phyloP scores from a whole-genome alignment of 2,329 filamentous ascomycete genomes.

The Botryotinia narcissicola region DNA sequence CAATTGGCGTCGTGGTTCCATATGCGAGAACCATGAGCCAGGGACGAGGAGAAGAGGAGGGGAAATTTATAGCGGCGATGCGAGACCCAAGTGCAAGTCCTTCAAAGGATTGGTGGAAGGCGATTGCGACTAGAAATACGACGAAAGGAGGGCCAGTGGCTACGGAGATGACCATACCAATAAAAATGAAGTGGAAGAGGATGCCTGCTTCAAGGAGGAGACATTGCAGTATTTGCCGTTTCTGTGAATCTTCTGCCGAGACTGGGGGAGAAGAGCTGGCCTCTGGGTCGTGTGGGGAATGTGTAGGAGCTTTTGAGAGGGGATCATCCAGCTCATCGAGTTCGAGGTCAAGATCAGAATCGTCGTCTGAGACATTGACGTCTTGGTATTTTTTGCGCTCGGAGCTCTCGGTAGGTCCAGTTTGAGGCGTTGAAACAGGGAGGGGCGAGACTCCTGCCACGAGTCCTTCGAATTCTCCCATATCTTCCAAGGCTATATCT shows the following conservation, averaged over 20 bases:
- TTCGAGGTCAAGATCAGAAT: constrained; percentile 58
- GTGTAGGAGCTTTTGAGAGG: background rate
- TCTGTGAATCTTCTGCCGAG: constrained; percentile 53
- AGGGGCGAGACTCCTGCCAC: constrained; percentile 59
- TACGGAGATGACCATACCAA: constrained; percentile 82
- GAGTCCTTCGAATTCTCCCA: constrained; percentile 53
- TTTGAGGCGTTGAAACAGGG: constrained; percentile 51
- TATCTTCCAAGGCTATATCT: constrained; percentile 51
- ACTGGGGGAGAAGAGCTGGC: constrained; percentile 35
- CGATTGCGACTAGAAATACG: constrained; percentile 76
- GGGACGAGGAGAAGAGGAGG: constrained; percentile 68
- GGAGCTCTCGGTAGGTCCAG: constrained; percentile 20
- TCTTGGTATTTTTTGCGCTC: constrained; percentile 37
- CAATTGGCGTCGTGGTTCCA: constrained; percentile 74
- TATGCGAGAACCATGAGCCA: constrained; percentile 79
- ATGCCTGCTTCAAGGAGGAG: constrained; percentile 79
- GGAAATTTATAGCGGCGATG: constrained; percentile 80
- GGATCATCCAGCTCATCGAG: constrained; percentile 42
- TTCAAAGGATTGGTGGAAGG: constrained; percentile 86
- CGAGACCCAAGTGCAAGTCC: constrained; percentile 81
- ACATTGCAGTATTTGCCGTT: constrained; percentile 71
- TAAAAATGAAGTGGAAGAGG: constrained; percentile 81
- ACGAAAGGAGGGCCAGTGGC: constrained; percentile 76
- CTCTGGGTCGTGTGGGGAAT: constrained; percentile 28
- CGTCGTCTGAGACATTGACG: constrained; percentile 30